Evolutionary conservation across 108 stramenopile species (phyloP), one percentile per base, ranked within the genome.

Genomic region (Chaetoceros muelleri): DNA sequence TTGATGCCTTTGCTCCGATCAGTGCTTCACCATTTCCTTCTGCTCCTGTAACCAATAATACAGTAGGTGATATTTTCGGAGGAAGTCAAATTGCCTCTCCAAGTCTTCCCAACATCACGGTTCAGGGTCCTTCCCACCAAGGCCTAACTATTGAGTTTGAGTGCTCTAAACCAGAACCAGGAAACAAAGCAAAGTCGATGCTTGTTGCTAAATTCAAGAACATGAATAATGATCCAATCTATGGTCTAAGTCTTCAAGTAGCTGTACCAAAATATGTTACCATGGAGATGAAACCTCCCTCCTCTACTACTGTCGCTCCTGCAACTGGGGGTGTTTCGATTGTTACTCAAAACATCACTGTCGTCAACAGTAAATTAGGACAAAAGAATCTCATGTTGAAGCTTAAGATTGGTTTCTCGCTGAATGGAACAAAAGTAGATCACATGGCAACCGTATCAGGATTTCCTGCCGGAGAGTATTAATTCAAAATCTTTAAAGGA

Each of bases 191-290:
- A 59, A 80, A 76, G 31, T 88, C 86, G 2, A 52, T 57, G 28
- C 69, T 90, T 27, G 65, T 79, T 3, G 92, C 88, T 24, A 80
- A 70, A 52, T 98, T 95, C 76, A 83, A 60, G 46, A 98, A 96
- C 74, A 57, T 80, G 19, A 84, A 76, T 3, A 60, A 69, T 30
- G 86, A 62, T 44, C 84, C 88, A 8, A 67, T 98, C 30, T 72
- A 81, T 48, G 87, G 91, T 5, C 66, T 97, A 47, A 85, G 81
- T 49, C 67, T 96, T 28, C 94, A 99, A 73, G 81, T 75, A 16
- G 98, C 98, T n/a, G 96, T 97, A 52, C 96, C 98, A 21, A 99
- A 97, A 73, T 97, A 87, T 51, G 81, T 97, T 17, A 85, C 83
- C 2, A 90, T 95, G 93, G 84, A 93, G 61, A 91, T 99, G 95